Conservation (phyloP, 73 alveolate genomes). For the Tetrahymena thermophila region DNA sequence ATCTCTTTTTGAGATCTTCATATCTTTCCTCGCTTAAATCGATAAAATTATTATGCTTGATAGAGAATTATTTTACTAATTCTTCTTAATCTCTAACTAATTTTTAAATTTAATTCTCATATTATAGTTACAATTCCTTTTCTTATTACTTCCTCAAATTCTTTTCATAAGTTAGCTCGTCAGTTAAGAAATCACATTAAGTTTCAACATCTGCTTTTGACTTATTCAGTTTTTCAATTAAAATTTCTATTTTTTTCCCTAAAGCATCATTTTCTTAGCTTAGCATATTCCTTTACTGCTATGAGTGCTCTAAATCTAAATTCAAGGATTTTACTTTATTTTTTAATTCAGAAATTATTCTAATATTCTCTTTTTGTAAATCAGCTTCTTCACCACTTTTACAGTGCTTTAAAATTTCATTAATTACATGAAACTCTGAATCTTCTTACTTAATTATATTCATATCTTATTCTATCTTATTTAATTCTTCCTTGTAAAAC, state of each 20-base stretch:
- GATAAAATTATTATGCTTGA: not conserved
- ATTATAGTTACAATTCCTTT: not conserved
- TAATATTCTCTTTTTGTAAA: not conserved
- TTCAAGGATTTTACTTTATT: not conserved
- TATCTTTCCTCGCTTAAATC: not conserved
- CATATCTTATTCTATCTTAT: not conserved
- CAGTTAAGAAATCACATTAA: not conserved
- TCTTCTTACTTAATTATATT: not conserved
- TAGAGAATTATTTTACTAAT: not conserved
- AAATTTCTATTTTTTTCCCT: not conserved
- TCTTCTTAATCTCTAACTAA: not conserved
- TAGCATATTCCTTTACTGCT: not conserved
- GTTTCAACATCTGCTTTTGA: not conserved
- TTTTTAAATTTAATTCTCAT: not conserved
- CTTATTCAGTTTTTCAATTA: not conserved
- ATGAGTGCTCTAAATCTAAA: not conserved
- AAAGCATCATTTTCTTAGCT: not conserved
- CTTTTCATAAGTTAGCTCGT: not conserved
- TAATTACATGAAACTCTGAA: not conserved
- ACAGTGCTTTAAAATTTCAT: not conserved
- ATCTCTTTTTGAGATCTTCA: not conserved
- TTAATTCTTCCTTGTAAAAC: not conserved
- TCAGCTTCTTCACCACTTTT: not conserved
- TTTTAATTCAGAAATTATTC: not conserved
- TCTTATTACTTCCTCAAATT: not conserved